Evolutionary conservation across 1,284 basidiomycete genomes (phyloP).

Genomic region (Chondrostereum purpureum): DNA sequence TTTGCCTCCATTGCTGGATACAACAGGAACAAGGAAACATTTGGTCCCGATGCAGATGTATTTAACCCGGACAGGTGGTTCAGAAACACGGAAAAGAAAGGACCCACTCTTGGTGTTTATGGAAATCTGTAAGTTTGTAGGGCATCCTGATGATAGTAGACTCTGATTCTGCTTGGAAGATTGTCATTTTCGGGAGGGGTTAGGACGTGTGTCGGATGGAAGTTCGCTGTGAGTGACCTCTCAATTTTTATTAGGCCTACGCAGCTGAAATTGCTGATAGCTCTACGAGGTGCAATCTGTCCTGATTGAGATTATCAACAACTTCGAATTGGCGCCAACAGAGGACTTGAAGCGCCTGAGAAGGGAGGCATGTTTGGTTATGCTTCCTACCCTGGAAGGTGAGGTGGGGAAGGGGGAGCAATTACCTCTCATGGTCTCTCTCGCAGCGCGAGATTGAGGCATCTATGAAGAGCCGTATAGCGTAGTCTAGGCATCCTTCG

Average conservation of each 20-base stretch:
- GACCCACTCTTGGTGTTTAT: constrained; percentile 41
- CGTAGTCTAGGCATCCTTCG: too few relatives aligned
- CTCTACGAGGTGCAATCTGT: constrained; percentile 40
- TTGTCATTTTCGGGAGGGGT: constrained; percentile 45
- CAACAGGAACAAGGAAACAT: constrained; percentile 41
- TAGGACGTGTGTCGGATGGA: constrained; percentile 44
- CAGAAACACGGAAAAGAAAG: constrained; percentile 33
- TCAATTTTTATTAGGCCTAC: constrained; percentile 10
- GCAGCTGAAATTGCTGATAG: background rate
- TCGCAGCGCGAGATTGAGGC: constrained; percentile 27
- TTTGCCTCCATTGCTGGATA: constrained; percentile 33
- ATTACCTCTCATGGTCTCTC: constrained; percentile 29
- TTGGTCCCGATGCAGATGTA: constrained; percentile 44
- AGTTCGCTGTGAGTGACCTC: constrained; percentile 28
- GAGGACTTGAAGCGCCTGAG: constrained; percentile 35
- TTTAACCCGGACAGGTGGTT: constrained; percentile 52
- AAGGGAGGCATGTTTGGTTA: constrained; percentile 44
- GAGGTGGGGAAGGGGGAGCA: constrained; percentile 42
- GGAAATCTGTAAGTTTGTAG: constrained; percentile 35
- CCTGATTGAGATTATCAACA: constrained; percentile 43
- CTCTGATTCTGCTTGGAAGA: constrained; percentile 17
- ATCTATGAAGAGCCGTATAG: background rate
- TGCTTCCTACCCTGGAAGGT: constrained; percentile 49
- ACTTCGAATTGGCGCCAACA: constrained; percentile 40
- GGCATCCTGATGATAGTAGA: background rate